Evolutionary conservation across 352 stramenopile species (phyloP).

Genomic region (Aphanomyces invadans): DNA sequence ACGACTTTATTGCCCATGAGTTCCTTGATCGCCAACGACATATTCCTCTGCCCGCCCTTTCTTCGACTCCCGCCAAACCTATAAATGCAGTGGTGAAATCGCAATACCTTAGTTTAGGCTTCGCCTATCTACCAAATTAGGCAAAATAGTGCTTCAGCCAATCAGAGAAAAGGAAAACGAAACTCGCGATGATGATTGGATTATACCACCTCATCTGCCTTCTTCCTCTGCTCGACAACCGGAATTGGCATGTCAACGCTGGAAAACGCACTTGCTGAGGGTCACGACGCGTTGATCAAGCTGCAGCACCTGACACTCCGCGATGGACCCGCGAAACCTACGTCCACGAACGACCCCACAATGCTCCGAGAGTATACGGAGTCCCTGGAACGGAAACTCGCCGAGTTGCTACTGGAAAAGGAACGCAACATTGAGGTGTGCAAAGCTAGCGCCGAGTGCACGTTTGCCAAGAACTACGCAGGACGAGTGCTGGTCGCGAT

Average conservation of each 20-base stretch:
- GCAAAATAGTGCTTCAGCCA: background rate
- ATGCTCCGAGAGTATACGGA: background rate
- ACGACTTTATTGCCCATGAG: conserved; percentile 18
- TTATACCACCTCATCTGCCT: no score
- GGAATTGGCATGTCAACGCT: background rate
- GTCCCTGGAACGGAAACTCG: background rate
- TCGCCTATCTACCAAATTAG: no score
- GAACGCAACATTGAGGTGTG: background rate
- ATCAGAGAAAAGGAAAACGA: no score
- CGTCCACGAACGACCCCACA: background rate
- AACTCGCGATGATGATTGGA: no score
- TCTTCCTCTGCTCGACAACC: background rate
- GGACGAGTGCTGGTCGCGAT: conserved; percentile 68
- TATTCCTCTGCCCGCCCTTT: background rate
- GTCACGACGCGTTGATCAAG: background rate
- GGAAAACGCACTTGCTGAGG: background rate
- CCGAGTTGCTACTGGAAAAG: background rate
- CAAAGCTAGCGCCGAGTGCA: conserved; percentile 21
- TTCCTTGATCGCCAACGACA: conserved; percentile 23
- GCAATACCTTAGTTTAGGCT: no score
- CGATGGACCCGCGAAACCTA: background rate
- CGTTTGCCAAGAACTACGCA: conserved; percentile 52
- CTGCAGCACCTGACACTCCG: background rate
- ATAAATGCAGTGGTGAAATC: conserved; percentile 5
- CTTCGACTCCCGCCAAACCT: background rate